Base-by-base conservation (phyloP, 1,139 yeast genomes). In the Kodamaea sp. region DNA sequence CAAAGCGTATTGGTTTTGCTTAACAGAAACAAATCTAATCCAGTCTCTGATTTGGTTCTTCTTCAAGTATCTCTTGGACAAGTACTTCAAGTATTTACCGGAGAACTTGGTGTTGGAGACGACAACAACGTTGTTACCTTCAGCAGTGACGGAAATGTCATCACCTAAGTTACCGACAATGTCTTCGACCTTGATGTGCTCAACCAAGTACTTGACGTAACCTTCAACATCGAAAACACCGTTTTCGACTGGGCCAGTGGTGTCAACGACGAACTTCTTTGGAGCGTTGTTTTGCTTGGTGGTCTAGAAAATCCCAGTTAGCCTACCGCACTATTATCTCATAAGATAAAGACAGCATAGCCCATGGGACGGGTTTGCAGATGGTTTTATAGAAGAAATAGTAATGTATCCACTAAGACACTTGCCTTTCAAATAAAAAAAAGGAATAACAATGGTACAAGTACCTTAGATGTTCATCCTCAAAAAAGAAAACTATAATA, bases 31-130 rank as follows among this genome's bases (percentile, higher is more conserved):
- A 67, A 94, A 92, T 84, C 98, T 94, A 76, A 94, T 89, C 98
- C 98, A 92, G 81, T 92, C 98, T 81, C 94, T 85, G 79, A 90
- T 86, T 78, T 87, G 95, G 94, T 89, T 88, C 88, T 92, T 92
- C 96, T 92, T 92, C 76, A 92, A 87, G 94, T 88, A 92, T 83
- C 95, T 90, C 89, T 92, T 92, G 67, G 97, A 87, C 72, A 92
- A 81, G 92, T 90, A 92, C 81, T 92, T 92, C 74, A 89, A 85
- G 95, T 92, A 92, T 80, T 94, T 92, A 78, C 99, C 99, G 60
- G 97, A 89, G 92, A 94, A 92, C 78, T 88, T 84, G 75, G 95
- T 75, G 76, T 84, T 80, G 57, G 97, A 78, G 57, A 84, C 89
- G 73, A 89, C 84, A 62, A 92, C 83, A 66, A 87, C 89, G 75